These are phyloP conservation scores for Nakazawaea pomicola DNA, from an alignment of 805 yeast species.

Conservation along the genomic window DNA sequence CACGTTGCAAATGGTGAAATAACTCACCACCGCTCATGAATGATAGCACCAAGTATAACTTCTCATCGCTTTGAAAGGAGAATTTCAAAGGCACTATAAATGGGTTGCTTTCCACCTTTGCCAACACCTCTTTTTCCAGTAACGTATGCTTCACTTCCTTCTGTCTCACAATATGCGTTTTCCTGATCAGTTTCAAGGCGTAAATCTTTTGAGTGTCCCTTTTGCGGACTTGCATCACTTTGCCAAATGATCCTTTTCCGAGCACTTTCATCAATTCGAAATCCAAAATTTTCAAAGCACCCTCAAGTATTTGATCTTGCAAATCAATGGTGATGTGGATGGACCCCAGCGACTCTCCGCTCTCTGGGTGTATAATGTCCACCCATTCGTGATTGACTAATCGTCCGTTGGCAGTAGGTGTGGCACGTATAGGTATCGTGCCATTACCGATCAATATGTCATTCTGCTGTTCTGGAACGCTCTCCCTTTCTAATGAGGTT, in stretches of 20 bases:
- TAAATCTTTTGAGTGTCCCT: slow-evolving; percentile 91
- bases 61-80: slow-evolving; percentile 92
- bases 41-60: slow-evolving; percentile 81
- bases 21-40: slow-evolving; percentile 97
- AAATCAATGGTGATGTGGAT: slow-evolving; percentile 63
- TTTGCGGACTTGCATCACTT: slow-evolving; percentile 96
- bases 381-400: slow-evolving; percentile 64
- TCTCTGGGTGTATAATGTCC: slow-evolving; percentile 25
- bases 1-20: slow-evolving; percentile 87
- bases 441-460: slow-evolving; percentile 77
- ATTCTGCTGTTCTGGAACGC: too few species aligned
- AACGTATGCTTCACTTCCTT: slow-evolving; percentile 91
- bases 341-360: slow-evolving; percentile 25
- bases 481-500: slow-evolving; percentile 25
- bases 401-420: slow-evolving; percentile 45
- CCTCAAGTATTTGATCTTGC: too few species aligned
- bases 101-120: slow-evolving; percentile 88
- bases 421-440: slow-evolving; percentile 43
- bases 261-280: slow-evolving; percentile 61
- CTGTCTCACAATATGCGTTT: slow-evolving; percentile 89
- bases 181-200: slow-evolving; percentile 88
- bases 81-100: slow-evolving; percentile 96
- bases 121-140: slow-evolving; percentile 92
- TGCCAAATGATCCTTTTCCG: slow-evolving; percentile 97
- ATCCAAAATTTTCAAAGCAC: not conserved